Evolutionary conservation across 495 filamentous ascomycete species (phyloP), one percentile per base, ranked within the genome.

Genomic region (Penicillium diatomitis): DNA sequence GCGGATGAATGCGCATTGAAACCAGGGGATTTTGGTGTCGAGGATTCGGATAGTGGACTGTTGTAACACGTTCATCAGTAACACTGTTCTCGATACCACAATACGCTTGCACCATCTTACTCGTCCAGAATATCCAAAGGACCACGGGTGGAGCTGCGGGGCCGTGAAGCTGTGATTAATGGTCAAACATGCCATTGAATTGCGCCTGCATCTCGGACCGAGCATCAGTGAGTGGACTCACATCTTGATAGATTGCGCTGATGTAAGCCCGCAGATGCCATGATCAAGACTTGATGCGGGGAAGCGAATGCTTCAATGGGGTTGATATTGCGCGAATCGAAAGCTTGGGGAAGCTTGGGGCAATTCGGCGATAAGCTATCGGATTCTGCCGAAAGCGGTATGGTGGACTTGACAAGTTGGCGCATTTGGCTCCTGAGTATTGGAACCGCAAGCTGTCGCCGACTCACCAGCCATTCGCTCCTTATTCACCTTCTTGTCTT

Each of bases 61-160:
- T 37, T 37, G 52, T 68, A 38, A 70, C 20, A 20, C 20, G 20
- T 31, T 6, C 40, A 11, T 41, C 11, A 6, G 20, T 2, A 20
- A 20, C 20, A 2, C 20, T 20, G 20, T 20, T 20, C 20, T 20
- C 20, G 20, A 20, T 20, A 20, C 20, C 20, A 20, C 20, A 20
- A 20, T 20, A 20, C 20, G 20, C 20, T 20, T 20, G 20, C 20
- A 20, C 20, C 20, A 20, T 20, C 69, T 60, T 66, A 77, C 75
- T 77, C 71, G 32, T 75, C 74, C 53, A 64, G 46, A 50, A 55
- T 54, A 60, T 78, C 73, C 48, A 79, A 55, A 12, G 77, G 77
- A 35, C 72, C 75, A 56, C 70, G 77, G 2, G 75, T 78, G 30
- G 69, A 68, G 51, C 73, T 73, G 57, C 76, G 71, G 51, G 72